Base-by-base conservation (phyloP, 2,329 filamentous ascomycete species). In the Claviceps monticola region DNA sequence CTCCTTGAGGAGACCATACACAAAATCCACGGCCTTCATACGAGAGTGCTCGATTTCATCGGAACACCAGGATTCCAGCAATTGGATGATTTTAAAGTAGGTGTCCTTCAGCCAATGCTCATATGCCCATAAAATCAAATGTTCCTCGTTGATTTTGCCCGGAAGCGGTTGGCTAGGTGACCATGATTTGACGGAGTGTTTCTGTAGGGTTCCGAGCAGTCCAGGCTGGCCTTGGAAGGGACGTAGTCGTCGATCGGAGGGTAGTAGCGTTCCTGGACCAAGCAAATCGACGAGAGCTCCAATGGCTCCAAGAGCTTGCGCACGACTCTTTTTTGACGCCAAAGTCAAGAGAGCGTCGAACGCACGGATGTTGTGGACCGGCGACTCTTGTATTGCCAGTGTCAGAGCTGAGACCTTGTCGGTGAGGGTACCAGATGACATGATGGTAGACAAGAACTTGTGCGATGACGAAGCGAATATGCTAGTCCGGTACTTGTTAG, bases 381-480 rank as follows among this genome's bases (percentile, higher is more conserved):
- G 93, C 8, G 94, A 97, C 68, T 98, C 93, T 71, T 98, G 94
- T 13, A 96, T 83, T 52, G 93, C 86, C 59, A 98, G 74, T 4
- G 93, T 98, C 62, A 98, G 74, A 3, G 93, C 94, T 2, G 93
- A 98, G 44, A 97, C 85, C 67, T 96, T 97, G 67, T 98, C 93
- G 52, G 89, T 94, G 59, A 97, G 79, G 9, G 94, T 98, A 74
- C 93, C 93, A 1, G 90, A 94, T 9, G 88, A 75, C 87, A 97
- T 96, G 65, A 98, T 96, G 17, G 89, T 95, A 1, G 90, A 88
- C 74, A 97, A 83, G 73, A 98, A 98, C 66, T 90, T 95, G 68
- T 94, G 86, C 42, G 90, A 91, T 2, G 91, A 93, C 26, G 88
- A 88, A 49, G 87, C 81, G 6, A 86, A 81, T 52, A 86, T 72